Evolutionary conservation across 2,329 filamentous ascomycete genomes (phyloP), one percentile per base, ranked within the genome.

Genomic region (Sporothrix curviconia): DNA sequence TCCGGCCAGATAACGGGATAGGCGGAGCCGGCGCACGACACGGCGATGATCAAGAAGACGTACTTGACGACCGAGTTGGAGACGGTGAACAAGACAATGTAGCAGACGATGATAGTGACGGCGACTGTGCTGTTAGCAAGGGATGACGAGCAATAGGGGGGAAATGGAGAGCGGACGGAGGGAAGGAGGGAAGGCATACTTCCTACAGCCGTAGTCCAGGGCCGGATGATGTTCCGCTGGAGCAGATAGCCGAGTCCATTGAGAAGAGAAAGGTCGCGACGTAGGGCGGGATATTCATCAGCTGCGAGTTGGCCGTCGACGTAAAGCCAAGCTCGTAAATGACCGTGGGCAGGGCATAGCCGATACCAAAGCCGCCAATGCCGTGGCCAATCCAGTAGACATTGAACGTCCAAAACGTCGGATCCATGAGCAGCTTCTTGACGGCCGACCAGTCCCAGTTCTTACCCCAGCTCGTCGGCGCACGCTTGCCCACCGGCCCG

Each of bases 1-100:
- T 75, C 73, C 7, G 72, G 72, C 72, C 72, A 75, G 61, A 75
- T 75, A 40, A 74, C 70, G 0, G 72, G 72, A 57, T 73, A 75
- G 6, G 71, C 71, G 5, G 70, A 74, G 3, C 71, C 71, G 1
- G 72, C 69, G 53, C 70, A 74, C 2, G 68, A 64, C 0, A 67
- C 65, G 14, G 64, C 70, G 5, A 74, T 64, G 22, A 73, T 68
- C 24, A 73, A 59, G 37, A 65, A 69, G 8, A 72, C 55, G 50
- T 73, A 73, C 56, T 70, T 70, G 34, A 71, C 70, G 1, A 69
- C 58, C 0, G 66, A 59, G 60, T 69, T 71, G 2, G 46, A 42
- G 3, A 72, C 68, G 0, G 68, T 71, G 32, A 71, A 70, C 4
- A 73, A 64, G 25, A 73, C 66, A 17, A 73, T 72, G 56, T 73